A percentile compares a stretch with the other conserved stretches of the same genome.
Conservation (phyloP, 495 filamentous ascomycete genomes). For the Penicillium chermesinum region DNA sequence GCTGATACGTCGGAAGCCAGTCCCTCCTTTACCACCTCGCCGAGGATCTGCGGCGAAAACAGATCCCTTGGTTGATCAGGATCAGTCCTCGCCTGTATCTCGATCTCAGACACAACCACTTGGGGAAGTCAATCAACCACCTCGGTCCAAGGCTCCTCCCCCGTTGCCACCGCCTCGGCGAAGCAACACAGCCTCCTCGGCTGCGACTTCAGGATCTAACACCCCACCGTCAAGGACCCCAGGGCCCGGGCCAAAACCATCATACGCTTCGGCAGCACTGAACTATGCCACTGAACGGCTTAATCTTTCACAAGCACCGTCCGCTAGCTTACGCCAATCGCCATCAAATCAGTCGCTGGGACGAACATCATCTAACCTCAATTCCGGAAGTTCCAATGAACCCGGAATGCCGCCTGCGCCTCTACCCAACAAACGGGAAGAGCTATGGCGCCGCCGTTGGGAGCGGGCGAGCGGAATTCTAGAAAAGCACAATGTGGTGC, state of each 20-base stretch:
- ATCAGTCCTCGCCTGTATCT: slow-evolving; percentile 11
- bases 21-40: slow-evolving; percentile 42
- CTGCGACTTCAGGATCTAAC: slow-evolving; percentile 5
- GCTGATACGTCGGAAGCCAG: slow-evolving; percentile 37
- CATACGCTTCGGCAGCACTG: slow-evolving; percentile 28
- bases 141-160: slow-evolving; percentile 20
- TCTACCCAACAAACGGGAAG: slow-evolving; percentile 66
- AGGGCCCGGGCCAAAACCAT: slow-evolving; percentile 20
- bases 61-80: slow-evolving; percentile 14
- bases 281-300: slow-evolving; percentile 35
- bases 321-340: slow-evolving; percentile 17
- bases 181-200: slow-evolving; percentile 26
- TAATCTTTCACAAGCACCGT: slow-evolving; percentile 17
- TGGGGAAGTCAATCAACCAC: slow-evolving; percentile 1
- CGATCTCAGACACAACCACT: slow-evolving; percentile 11
- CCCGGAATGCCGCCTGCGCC: slow-evolving; percentile 23
- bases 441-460: slow-evolving; percentile 78
- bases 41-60: slow-evolving; percentile 22
- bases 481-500: slow-evolving; percentile 59
- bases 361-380: slow-evolving; percentile 12
- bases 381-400: slow-evolving; percentile 10
- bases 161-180: slow-evolving; percentile 37
- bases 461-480: slow-evolving; percentile 67
- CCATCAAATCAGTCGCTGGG: slow-evolving; percentile 25
- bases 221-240: slow-evolving; percentile 7